phyloP scores from a whole-genome alignment of 371 early-diverging fungal species.

The Apophysomyces ossiformis region DNA sequence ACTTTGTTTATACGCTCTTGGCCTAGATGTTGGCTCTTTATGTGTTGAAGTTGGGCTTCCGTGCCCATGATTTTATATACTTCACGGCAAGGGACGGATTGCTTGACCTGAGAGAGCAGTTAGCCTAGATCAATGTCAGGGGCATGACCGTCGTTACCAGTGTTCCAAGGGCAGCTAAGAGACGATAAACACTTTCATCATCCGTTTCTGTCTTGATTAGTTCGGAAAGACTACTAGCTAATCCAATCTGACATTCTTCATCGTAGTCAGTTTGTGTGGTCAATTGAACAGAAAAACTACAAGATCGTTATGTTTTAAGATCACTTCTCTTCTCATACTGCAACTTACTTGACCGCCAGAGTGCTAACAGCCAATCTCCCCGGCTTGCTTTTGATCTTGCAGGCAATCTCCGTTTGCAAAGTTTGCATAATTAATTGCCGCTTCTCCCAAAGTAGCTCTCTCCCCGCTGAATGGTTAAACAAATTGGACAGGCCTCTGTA shows the following conservation, averaged over 20 bases:
- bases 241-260: constrained; percentile 51
- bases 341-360: constrained; percentile 45
- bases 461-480: constrained; percentile 54
- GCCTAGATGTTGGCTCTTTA: constrained; percentile 14
- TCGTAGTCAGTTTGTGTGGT: constrained; percentile 36
- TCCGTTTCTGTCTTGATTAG: constrained; percentile 54
- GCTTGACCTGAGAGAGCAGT: constrained; percentile 21
- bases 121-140: not conserved
- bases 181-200: constrained; percentile 61
- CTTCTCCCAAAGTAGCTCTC: constrained; percentile 44
- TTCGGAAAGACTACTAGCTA: constrained; percentile 47
- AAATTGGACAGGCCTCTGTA: constrained; percentile 67
- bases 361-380: constrained; percentile 45
- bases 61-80: constrained; percentile 41
- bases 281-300: constrained; percentile 33
- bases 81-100: constrained; percentile 36
- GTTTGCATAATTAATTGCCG: constrained; percentile 21
- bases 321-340: not conserved
- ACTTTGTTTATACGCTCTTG: constrained; percentile 23
- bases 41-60: constrained; percentile 22
- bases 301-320: constrained; percentile 14
- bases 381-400: constrained; percentile 32
- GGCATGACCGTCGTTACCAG: constrained; percentile 35
- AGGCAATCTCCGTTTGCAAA: constrained; percentile 35
- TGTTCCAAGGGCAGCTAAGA: constrained; percentile 63